Evolutionary conservation across 495 filamentous ascomycete species (phyloP).

Genomic region (Apiosordaria backusii): DNA sequence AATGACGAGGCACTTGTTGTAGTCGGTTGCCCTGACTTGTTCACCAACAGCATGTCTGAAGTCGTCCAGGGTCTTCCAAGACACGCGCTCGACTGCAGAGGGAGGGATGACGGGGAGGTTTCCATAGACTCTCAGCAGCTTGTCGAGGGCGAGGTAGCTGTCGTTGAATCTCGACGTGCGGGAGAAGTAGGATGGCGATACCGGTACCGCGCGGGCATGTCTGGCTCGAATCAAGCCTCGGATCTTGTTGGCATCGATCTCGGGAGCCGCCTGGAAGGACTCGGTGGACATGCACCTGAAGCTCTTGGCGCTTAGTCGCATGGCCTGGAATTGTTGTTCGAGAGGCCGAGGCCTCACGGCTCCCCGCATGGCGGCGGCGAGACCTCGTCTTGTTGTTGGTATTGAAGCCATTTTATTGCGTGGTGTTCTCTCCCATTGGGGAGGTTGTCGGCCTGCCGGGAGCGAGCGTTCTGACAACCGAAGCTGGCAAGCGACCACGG

Average conservation of each 20-base stretch:
- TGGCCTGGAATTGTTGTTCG: conserved; percentile 27
- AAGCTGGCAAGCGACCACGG: conserved; percentile 10
- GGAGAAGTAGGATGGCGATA: conserved; percentile 91
- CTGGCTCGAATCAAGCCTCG: conserved; percentile 1
- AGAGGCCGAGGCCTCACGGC: conserved; percentile 20
- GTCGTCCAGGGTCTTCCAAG: conserved; percentile 78
- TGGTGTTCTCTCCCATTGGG: conserved; percentile 19
- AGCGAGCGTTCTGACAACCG: neutral
- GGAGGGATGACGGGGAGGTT: conserved; percentile 63
- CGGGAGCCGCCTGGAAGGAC: conserved; percentile 18
- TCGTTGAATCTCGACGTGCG: conserved; percentile 82
- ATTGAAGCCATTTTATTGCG: conserved; percentile 34
- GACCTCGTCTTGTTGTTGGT: conserved; percentile 26
- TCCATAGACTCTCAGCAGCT: conserved; percentile 64
- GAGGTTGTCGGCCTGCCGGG: conserved; percentile 15
- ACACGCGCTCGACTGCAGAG: conserved; percentile 65
- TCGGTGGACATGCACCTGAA: conserved; percentile 26
- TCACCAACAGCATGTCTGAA: conserved; percentile 75
- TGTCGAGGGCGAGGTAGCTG: conserved; percentile 67
- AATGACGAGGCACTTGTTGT: conserved; percentile 67
- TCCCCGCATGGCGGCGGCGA: conserved; percentile 27
- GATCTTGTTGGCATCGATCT: conserved; percentile 15
- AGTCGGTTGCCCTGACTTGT: conserved; percentile 72
- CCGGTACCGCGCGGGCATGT: conserved; percentile 69
- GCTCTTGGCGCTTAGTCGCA: conserved; percentile 18